Conservation (phyloP, 306 rosid species). For the Carpinus viminea region DNA sequence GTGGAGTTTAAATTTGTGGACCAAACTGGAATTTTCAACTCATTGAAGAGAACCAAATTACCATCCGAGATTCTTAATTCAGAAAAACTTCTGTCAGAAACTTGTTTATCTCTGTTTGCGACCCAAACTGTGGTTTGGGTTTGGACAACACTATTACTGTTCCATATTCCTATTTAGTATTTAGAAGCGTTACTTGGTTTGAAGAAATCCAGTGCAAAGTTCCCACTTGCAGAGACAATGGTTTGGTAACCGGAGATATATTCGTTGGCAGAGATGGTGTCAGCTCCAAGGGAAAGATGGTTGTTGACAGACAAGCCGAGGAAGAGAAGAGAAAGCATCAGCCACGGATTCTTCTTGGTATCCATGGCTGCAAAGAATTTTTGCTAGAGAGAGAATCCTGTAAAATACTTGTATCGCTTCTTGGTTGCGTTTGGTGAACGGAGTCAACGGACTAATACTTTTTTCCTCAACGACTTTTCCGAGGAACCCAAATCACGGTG, state of each 20-base stretch:
- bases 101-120: constrained; percentile 58
- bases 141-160: constrained; percentile 27
- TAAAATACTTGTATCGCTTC: no score
- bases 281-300: constrained; percentile 34
- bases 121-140: constrained; percentile 55
- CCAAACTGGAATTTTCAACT: constrained; percentile 48
- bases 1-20: constrained; percentile 50
- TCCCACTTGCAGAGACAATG: constrained; percentile 41
- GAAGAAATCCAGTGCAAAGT: constrained; percentile 63
- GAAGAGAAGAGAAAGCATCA: constrained; percentile 26
- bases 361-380: constrained; percentile 14
- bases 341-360: constrained; percentile 24
- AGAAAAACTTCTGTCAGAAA: constrained; percentile 46
- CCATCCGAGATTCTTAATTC: constrained; percentile 35
- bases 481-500: no score
- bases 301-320: constrained; percentile 25
- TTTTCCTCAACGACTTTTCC: no score
- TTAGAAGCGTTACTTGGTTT: constrained; percentile 46
- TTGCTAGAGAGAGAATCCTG: no score
- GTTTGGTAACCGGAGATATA: constrained; percentile 63
- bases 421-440: no score
- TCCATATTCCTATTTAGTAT: constrained; percentile 68
- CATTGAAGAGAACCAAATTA: constrained; percentile 49
- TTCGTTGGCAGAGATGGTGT: constrained; percentile 50
- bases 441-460: no score